Evolutionary conservation across 371 early-diverging fungal species (phyloP).

Genomic region (Haplosporangium sp.): DNA sequence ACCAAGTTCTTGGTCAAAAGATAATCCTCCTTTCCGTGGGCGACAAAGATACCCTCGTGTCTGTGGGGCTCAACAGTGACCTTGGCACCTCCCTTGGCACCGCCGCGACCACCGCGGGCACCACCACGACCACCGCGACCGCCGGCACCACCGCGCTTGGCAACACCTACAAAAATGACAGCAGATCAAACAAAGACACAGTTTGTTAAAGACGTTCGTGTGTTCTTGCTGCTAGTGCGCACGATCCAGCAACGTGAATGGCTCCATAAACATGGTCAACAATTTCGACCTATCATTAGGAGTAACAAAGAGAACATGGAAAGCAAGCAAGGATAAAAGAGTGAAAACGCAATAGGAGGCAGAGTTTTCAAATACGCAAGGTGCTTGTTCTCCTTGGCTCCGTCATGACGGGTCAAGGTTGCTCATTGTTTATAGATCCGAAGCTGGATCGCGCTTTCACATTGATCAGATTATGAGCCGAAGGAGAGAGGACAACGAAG

Average conservation of each 20-base stretch:
- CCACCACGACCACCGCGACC: slow-evolving; percentile 60
- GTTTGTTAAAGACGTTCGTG: not conserved
- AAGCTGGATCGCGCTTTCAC: slow-evolving; percentile 1
- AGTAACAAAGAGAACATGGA: slow-evolving; percentile 2
- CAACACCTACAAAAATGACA: slow-evolving; percentile 43
- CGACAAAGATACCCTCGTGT: slow-evolving; percentile 97
- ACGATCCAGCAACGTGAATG: slow-evolving; percentile 12
- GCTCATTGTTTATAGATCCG: not conserved
- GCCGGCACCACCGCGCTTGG: slow-evolving; percentile 63
- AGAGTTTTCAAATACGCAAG: not conserved
- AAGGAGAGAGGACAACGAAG: not conserved
- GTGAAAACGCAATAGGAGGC: not conserved
- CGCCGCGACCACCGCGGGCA: slow-evolving; percentile 68
- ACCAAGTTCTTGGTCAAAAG: slow-evolving; percentile 99
- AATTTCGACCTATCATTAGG: not conserved
- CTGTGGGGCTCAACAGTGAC: slow-evolving; percentile 98
- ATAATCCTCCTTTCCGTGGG: slow-evolving; percentile 99
- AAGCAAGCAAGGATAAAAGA: not conserved
- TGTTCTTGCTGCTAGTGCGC: slow-evolving; percentile 16
- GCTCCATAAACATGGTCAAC: not conserved
- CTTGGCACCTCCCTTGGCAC: slow-evolving; percentile 90
- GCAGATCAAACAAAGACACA: not conserved
- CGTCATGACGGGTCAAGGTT: not conserved
- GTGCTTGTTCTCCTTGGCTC: not conserved
- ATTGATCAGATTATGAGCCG: slow-evolving; percentile 1